phyloP scores from a whole-genome alignment of 306 rosid genomes.

The Purshia tridentata region DNA sequence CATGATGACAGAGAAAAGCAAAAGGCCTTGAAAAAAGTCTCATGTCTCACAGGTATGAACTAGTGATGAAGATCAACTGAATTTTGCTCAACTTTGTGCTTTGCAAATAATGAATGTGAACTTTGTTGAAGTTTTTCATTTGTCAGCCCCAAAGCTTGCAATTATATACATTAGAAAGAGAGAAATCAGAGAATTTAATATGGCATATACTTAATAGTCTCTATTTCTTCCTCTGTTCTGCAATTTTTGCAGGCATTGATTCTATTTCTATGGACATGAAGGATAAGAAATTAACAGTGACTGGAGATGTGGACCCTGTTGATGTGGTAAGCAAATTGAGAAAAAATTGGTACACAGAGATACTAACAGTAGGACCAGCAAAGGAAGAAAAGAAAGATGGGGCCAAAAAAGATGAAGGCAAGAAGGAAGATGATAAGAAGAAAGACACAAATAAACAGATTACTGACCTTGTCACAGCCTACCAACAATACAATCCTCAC shows the following conservation, averaged over 20 bases:
- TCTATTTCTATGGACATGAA: slow-evolving; percentile 87
- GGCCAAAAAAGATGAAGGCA: slow-evolving; percentile 29
- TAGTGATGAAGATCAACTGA: not conserved
- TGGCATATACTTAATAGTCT: not conserved
- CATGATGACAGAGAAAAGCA: slow-evolving; percentile 70
- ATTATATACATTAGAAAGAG: not conserved
- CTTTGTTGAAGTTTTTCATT: not conserved
- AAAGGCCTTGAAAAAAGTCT: slow-evolving; percentile 73
- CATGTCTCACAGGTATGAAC: slow-evolving; percentile 49
- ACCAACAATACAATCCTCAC: slow-evolving; percentile 39
- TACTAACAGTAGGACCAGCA: slow-evolving; percentile 75
- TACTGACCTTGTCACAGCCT: slow-evolving; percentile 47
- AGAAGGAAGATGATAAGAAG: slow-evolving; percentile 48
- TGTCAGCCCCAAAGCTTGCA: not conserved
- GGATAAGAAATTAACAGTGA: slow-evolving; percentile 68
- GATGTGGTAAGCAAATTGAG: slow-evolving; percentile 53
- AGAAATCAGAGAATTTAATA: not conserved
- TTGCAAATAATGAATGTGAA: not conserved
- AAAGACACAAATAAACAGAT: slow-evolving; percentile 46
- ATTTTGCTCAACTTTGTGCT: not conserved
- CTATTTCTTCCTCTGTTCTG: not conserved
- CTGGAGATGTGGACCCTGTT: slow-evolving; percentile 68
- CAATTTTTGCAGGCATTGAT: slow-evolving; percentile 61
- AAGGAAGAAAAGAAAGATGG: slow-evolving; percentile 68
- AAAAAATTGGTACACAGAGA: slow-evolving; percentile 64